Evolutionary conservation across 306 rosid species (phyloP).

Genomic region (Begonia fuchsioides): DNA sequence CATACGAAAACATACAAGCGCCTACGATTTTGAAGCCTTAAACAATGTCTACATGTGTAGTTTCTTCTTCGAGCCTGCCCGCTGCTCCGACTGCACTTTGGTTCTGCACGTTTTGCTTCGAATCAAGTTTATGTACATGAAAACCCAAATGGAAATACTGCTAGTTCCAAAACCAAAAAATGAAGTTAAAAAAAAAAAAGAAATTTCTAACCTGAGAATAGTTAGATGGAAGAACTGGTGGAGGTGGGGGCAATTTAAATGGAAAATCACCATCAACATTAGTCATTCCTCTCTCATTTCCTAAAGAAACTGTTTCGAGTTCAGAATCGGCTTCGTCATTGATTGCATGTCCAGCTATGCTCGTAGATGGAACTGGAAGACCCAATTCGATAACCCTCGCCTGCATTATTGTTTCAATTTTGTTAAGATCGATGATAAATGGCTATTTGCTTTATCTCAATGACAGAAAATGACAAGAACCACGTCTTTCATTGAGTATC

Average conservation of each 20-base stretch:
- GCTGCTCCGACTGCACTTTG: slow-evolving; percentile 49
- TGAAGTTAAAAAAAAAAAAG: not conserved
- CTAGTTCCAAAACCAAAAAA: not conserved
- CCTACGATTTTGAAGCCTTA: not conserved
- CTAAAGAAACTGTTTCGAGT: slow-evolving; percentile 16
- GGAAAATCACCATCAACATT: slow-evolving; percentile 14
- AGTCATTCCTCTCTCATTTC: slow-evolving; percentile 25
- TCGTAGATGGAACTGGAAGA: slow-evolving; percentile 41
- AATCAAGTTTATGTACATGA: slow-evolving; percentile 2
- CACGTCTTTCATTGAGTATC: too few species aligned
- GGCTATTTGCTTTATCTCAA: too few species aligned
- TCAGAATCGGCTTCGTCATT: slow-evolving; percentile 75
- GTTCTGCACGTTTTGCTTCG: slow-evolving; percentile 43
- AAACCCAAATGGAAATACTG: too few species aligned
- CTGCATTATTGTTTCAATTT: slow-evolving; percentile 18
- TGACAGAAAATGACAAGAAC: too few species aligned
- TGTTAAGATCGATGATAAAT: too few species aligned
- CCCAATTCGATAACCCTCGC: slow-evolving; percentile 32
- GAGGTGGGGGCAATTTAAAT: slow-evolving; percentile 43
- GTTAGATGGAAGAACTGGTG: slow-evolving; percentile 25
- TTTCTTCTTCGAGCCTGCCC: slow-evolving; percentile 22
- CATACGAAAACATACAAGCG: too few species aligned
- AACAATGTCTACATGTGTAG: slow-evolving; percentile 14
- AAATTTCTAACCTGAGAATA: slow-evolving; percentile 36
- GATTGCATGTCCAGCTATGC: slow-evolving; percentile 72